Base-by-base conservation (phyloP, 352 stramenopile species). In the Aphanomyces stellatus region DNA sequence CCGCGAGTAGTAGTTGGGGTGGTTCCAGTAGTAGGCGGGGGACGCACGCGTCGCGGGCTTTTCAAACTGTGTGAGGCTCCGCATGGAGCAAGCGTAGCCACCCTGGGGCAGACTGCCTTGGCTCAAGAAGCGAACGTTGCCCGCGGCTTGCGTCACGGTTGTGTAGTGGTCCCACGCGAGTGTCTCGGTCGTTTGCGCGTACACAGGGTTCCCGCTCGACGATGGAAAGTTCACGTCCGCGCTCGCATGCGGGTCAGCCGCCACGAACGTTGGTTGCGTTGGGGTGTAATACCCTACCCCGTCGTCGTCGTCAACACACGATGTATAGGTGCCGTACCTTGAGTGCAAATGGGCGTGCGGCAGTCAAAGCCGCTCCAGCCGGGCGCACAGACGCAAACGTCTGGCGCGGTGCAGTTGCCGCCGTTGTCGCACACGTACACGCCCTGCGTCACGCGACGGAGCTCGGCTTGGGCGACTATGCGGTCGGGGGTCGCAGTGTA, bases 361-460 rank as follows among this genome's bases (percentile, higher is more conserved):
- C 96, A 99, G 74, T 99, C 96, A 70, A 99, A 99, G 48, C 96
- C 96, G 17, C 85, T 75, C 95, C 95, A 99, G 13, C 95, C 95
- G 3, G 73, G 53, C 0, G 85, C 77, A 62, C 96, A 99, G 53
- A 81, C 72, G 74, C 96, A 99, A 2, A 97, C 77, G 49, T 92
- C 93, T 6, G 95, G 94, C 10, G 85, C 69, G 1, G 95, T 70
- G 75, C 96, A 99, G 35, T 73, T 86, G 6, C 96, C 96, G 31
- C 85, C 86, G 71, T 99, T 98, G 4, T 93, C 94, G 76, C 96
- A 99, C 25, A 91, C 88, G 71, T 98, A 99, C 5, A 88, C 76
- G 5, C 96, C 96, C 75, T 99, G 91, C 0, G 95, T 76, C 22
- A 96, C 75, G 53, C 81, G 87, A 25, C 83, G 71, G 51, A 79